Percentiles rank a stretch among this genome's conserved stretches.
Conservation (phyloP, 2,329 filamentous ascomycete genomes). For the Ophiostoma quercus region DNA sequence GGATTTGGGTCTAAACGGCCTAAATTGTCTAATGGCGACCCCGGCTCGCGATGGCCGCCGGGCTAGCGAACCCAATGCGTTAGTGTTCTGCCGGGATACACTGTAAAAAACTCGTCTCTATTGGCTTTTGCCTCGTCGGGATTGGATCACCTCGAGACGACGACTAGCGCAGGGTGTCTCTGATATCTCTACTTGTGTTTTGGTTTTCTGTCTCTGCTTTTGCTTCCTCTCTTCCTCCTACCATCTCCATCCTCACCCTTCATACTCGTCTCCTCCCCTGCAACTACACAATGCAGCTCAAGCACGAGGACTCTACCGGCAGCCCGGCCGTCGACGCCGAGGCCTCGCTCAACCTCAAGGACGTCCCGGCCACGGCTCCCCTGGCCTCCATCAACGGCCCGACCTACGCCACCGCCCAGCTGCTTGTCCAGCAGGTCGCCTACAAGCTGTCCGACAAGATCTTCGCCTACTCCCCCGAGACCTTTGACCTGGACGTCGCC, state of each 20-base stretch:
- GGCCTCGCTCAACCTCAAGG: constrained; percentile 32
- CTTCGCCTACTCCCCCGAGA: constrained; percentile 92
- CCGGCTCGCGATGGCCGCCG: constrained; percentile 20
- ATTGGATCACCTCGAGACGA: not conserved
- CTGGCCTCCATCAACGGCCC: constrained; percentile 68
- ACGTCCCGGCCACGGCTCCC: constrained; percentile 45
- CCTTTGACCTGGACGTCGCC: constrained; percentile 83
- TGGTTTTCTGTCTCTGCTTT: constrained; percentile 13
- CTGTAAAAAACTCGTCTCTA: constrained; percentile 17
- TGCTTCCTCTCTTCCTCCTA: constrained; percentile 2
- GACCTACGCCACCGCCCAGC: constrained; percentile 88
- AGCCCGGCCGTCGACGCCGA: constrained; percentile 24
- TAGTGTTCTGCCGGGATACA: constrained; percentile 13
- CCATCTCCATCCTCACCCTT: not conserved
- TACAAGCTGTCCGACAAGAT: constrained; percentile 95
- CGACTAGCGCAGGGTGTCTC: not conserved
- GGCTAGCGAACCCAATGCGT: constrained; percentile 16
- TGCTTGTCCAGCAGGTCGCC: constrained; percentile 90
- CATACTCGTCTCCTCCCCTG: not conserved
- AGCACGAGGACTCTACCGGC: constrained; percentile 28
- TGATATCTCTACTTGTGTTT: constrained; percentile 10
- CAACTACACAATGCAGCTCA: constrained; percentile 27
- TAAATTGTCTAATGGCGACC: constrained; percentile 7
- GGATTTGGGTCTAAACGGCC: not conserved
- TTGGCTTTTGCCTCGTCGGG: constrained; percentile 5